These are phyloP conservation scores for Blastocystis sp. DNA, from an alignment of 352 stramenopile genomes.

Conservation along the genomic window DNA sequence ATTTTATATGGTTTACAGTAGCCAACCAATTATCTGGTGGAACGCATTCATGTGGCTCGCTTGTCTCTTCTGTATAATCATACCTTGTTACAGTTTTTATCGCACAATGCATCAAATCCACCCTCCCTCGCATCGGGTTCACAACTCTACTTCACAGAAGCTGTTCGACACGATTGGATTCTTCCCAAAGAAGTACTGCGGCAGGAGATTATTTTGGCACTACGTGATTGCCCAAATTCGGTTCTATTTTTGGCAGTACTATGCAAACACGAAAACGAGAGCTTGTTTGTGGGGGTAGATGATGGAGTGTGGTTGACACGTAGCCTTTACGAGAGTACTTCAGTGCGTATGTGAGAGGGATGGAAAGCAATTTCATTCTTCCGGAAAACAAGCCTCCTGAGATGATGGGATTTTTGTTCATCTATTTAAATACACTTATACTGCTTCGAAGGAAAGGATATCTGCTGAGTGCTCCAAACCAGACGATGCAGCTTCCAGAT, in stretches of 20 bases:
- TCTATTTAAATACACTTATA: constrained; percentile 6
- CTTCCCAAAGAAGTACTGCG: not conserved
- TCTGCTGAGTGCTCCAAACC: not conserved
- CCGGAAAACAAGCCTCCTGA: constrained; percentile 38
- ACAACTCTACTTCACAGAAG: not conserved
- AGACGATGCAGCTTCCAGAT: not conserved
- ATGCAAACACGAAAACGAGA: constrained; percentile 4
- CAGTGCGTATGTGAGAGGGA: not conserved
- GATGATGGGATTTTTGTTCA: not conserved
- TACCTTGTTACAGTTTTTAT: not conserved
- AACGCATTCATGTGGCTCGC: not conserved
- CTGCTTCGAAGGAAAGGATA: constrained; percentile 10
- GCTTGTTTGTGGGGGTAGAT: not conserved
- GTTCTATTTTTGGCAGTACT: not conserved
- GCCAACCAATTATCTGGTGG: not conserved
- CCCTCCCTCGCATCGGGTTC: not conserved
- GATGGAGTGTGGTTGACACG: not conserved
- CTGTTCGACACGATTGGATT: not conserved
- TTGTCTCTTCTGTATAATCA: not conserved
- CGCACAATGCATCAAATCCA: not conserved
- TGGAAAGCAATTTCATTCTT: constrained; percentile 29
- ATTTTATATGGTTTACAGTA: not conserved
- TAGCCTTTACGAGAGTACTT: constrained; percentile 47
- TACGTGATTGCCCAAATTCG: not conserved
- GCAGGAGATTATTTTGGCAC: not conserved